These are phyloP conservation scores for Solanum chmielewskii DNA, from an alignment of 257 asterid genomes.

Conservation along the genomic window DNA sequence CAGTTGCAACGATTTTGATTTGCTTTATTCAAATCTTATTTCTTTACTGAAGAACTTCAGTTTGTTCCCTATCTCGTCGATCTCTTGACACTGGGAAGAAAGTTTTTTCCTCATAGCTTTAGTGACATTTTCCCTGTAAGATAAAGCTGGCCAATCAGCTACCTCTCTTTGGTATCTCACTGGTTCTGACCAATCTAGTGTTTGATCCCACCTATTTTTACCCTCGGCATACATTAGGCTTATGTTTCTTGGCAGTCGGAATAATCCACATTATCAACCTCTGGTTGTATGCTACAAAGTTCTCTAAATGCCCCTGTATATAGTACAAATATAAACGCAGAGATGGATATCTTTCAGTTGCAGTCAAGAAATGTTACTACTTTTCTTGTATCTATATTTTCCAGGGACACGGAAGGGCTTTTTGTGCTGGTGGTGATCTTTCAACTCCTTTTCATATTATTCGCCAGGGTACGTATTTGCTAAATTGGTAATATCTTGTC, in stretches of 20 bases:
- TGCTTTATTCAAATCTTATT: not conserved
- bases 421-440: constrained; percentile 98
- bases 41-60: not conserved
- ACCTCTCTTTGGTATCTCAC: not conserved
- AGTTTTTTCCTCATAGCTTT: not conserved
- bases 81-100: not conserved
- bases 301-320: not conserved
- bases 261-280: not conserved
- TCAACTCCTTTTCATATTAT: constrained; percentile 1
- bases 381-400: not conserved
- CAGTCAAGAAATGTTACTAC: not conserved
- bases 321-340: too few species aligned
- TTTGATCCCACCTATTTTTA: not conserved
- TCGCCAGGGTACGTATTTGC: constrained; percentile 20
- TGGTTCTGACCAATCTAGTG: not conserved
- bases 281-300: not conserved
- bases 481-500: not conserved
- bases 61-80: not conserved
- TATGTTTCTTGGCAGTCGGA: not conserved
- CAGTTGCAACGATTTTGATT: not conserved
- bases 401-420: constrained; percentile 82
- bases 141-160: not conserved
- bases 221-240: not conserved
- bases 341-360: too few species aligned
- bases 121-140: not conserved